A percentile compares a stretch with the other conserved stretches of the same genome.
phyloP scores from a whole-genome alignment of 1,284 basidiomycete genomes.

The Ustilago crameri region DNA sequence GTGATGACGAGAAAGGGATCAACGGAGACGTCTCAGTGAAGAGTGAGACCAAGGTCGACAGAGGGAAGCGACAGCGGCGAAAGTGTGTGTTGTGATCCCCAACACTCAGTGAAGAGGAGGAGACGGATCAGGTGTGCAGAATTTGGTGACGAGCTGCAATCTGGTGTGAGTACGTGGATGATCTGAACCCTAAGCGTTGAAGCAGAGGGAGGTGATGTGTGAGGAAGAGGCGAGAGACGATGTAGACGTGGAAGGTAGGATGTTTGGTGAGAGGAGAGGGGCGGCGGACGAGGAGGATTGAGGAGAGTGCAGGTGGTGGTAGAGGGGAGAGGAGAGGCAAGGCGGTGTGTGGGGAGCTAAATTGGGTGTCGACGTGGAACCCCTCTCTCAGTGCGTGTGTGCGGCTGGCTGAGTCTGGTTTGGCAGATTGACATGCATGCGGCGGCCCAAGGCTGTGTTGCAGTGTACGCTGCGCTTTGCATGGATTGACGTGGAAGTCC shows the following conservation, averaged over 20 bases:
- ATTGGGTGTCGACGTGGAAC: conserved; percentile 38
- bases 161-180: conserved; percentile 11
- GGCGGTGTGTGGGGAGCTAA: conserved; percentile 16
- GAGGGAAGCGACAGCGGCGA: neutral
- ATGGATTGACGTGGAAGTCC: conserved; percentile 43
- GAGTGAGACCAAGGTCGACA: neutral
- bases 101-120: conserved; percentile 49
- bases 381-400: neutral
- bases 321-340: conserved; percentile 3
- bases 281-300: conserved; percentile 8
- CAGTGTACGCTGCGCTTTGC: conserved; percentile 6
- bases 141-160: conserved; percentile 2
- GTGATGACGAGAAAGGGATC: conserved; percentile 9
- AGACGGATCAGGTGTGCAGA: conserved; percentile 8
- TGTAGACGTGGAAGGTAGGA: conserved; percentile 35
- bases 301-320: conserved; percentile 19
- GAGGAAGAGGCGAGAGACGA: conserved; percentile 1
- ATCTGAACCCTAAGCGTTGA: conserved; percentile 30
- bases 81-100: conserved; percentile 13
- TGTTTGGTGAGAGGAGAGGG: neutral
- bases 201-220: conserved; percentile 17
- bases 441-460: too few species aligned
- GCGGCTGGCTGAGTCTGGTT: neutral
- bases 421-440: neutral
- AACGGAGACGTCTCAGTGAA: conserved; percentile 5